Evolutionary conservation across 164 flowering plant genomes (phyloP).

Genomic region (Berberis vulgaris): DNA sequence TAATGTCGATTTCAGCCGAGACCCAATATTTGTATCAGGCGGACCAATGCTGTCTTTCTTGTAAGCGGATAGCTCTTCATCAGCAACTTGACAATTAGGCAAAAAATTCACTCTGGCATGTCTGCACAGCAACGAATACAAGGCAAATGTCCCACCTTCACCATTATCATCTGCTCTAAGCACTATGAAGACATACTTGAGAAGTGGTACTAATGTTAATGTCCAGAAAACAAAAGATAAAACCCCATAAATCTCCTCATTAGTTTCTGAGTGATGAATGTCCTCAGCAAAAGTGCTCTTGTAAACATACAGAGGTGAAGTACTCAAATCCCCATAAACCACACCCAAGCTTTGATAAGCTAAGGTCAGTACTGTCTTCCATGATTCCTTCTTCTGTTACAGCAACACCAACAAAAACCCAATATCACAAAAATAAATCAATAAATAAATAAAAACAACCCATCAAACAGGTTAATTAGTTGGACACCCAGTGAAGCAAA

Average conservation of each 20-base stretch:
- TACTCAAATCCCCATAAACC: slow-evolving; percentile 93
- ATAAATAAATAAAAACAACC: background rate
- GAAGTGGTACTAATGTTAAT: slow-evolving; percentile 68
- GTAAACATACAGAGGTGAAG: slow-evolving; percentile 83
- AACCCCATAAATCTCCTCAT: slow-evolving; percentile 87
- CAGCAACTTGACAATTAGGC: slow-evolving; percentile 73
- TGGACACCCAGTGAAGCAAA: background rate
- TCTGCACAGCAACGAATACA: slow-evolving; percentile 81
- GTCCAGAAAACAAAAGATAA: slow-evolving; percentile 92
- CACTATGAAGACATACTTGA: slow-evolving; percentile 87
- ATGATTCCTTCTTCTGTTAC: slow-evolving; percentile 54
- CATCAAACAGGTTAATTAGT: background rate
- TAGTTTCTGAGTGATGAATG: slow-evolving; percentile 67
- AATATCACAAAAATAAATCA: background rate
- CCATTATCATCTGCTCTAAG: slow-evolving; percentile 94
- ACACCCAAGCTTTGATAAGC: slow-evolving; percentile 96
- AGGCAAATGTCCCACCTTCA: slow-evolving; percentile 97
- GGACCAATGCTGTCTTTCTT: slow-evolving; percentile 31
- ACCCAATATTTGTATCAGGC: slow-evolving; percentile 27
- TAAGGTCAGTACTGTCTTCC: slow-evolving; percentile 67
- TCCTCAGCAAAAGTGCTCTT: slow-evolving; percentile 81
- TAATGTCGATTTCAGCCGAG: slow-evolving; percentile 44
- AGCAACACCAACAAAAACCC: slow-evolving; percentile 14
- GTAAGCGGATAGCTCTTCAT: slow-evolving; percentile 67
- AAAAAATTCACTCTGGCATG: slow-evolving; percentile 68